Evolutionary conservation across 1,139 yeast genomes (phyloP).

Genomic region (Pichia sp.): DNA sequence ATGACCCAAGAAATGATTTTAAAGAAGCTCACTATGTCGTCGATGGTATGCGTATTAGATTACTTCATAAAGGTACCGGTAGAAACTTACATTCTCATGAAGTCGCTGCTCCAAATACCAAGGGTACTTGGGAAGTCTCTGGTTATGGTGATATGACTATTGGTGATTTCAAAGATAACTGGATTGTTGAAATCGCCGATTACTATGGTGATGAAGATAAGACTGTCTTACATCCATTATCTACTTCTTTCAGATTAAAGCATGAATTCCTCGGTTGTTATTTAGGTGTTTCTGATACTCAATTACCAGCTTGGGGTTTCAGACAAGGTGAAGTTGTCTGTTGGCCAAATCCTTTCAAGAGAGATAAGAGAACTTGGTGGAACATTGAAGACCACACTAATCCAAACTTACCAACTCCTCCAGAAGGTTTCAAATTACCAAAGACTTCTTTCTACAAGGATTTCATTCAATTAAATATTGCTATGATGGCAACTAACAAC

Average conservation of each 20-base stretch:
- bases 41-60: constrained; percentile 75
- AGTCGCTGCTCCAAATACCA: constrained; percentile 76
- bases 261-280: constrained; percentile 75
- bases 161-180: constrained; percentile 92
- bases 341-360: constrained; percentile 66
- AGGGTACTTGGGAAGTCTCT: constrained; percentile 78
- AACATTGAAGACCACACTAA: constrained; percentile 87
- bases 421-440: constrained; percentile 74
- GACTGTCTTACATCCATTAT: constrained; percentile 74
- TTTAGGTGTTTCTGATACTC: constrained; percentile 75
- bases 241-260: constrained; percentile 79
- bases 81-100: constrained; percentile 91
- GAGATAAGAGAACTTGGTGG: constrained; percentile 99
- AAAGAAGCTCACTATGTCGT: constrained; percentile 54
- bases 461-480: constrained; percentile 88
- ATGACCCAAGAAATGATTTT: constrained; percentile 52
- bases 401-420: constrained; percentile 69
- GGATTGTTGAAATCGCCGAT: constrained; percentile 88
- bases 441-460: constrained; percentile 83
- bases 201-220: constrained; percentile 72
- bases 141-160: constrained; percentile 84
- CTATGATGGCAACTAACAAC: constrained; percentile 99
- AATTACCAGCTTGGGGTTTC: constrained; percentile 97
- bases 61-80: constrained; percentile 79
- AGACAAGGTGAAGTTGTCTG: constrained; percentile 97